phyloP scores from a whole-genome alignment of 1,139 yeast genomes.

The Yamadazyma triangularis region DNA sequence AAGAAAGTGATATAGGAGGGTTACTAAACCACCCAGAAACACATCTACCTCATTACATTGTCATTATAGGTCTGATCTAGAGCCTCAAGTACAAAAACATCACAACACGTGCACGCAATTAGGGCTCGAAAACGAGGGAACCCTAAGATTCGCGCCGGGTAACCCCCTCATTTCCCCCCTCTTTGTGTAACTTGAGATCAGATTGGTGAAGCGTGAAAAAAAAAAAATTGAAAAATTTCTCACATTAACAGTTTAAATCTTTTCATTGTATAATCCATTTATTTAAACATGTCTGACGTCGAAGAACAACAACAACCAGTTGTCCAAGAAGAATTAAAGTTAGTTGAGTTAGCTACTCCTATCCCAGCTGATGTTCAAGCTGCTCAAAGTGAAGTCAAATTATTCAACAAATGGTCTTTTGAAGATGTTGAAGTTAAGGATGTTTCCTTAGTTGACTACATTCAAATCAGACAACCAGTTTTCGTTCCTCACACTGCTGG shows the following conservation, averaged over 20 bases:
- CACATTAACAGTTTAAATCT: conserved; percentile 2
- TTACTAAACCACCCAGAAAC: too few relatives aligned
- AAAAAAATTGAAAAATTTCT: neutral
- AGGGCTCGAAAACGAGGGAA: too few relatives aligned
- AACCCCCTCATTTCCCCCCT: neutral
- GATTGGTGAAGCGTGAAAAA: neutral
- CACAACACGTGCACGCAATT: conserved; percentile 1
- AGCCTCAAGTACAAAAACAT: too few relatives aligned
- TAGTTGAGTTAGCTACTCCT: conserved; percentile 86
- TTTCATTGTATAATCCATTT: conserved; percentile 2
- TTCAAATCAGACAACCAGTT: conserved; percentile 96
- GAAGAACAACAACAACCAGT: conserved; percentile 47
- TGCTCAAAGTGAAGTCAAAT: conserved; percentile 94
- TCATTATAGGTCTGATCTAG: too few relatives aligned
- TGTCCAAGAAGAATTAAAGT: conserved; percentile 70
- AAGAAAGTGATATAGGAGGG: too few relatives aligned
- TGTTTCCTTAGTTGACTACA: conserved; percentile 96
- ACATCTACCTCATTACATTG: too few relatives aligned
- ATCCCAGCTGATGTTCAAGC: conserved; percentile 96
- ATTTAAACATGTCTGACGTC: conserved; percentile 44
- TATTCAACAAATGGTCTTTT: conserved; percentile 99
- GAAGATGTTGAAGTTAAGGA: conserved; percentile 98
- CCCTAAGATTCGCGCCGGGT: neutral
- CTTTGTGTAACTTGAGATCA: neutral
- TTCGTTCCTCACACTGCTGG: conserved; percentile 99